Percentiles rank a stretch among this genome's conserved stretches.
Conservation (phyloP, 352 stramenopile species). For the Phytophthora parvispora region DNA sequence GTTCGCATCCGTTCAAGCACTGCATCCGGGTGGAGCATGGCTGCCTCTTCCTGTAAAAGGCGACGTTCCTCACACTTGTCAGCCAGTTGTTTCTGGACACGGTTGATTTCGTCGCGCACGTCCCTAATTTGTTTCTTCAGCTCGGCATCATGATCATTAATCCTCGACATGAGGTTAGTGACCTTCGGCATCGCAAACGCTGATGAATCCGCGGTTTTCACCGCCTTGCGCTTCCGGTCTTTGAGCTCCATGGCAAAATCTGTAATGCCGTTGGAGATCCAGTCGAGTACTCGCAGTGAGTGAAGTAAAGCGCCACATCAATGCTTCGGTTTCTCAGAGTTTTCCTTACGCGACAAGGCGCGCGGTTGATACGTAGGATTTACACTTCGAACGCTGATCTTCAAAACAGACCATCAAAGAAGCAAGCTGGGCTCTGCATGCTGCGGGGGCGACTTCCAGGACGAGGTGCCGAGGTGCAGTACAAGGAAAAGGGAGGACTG, state of each 20-base stretch:
- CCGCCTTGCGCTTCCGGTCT: conserved; percentile 30
- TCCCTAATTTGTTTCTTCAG: conserved; percentile 20
- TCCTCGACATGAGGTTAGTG: conserved; percentile 13
- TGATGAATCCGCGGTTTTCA: conserved; percentile 18
- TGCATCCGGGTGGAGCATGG: conserved; percentile 32
- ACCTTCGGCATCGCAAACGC: conserved; percentile 24
- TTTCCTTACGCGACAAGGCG: no score
- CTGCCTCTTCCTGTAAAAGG: conserved; percentile 1
- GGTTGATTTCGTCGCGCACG: conserved; percentile 17
- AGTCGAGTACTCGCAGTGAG: no score
- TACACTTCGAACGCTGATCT: no score
- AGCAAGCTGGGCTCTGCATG: no score
- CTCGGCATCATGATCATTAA: conserved; percentile 15
- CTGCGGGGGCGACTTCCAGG: no score
- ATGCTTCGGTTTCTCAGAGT: no score
- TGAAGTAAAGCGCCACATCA: neutral
- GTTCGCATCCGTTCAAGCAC: conserved; percentile 32
- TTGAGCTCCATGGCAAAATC: conserved; percentile 29
- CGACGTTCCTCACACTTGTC: conserved; percentile 20
- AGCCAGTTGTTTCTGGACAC: conserved; percentile 25
- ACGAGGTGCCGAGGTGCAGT: no score
- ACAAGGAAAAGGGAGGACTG: no score
- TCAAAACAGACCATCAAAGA: no score
- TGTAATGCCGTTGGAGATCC: no score
- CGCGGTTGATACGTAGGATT: no score